phyloP scores from a whole-genome alignment of 352 stramenopile genomes.

The Globisporangium radiosum region DNA sequence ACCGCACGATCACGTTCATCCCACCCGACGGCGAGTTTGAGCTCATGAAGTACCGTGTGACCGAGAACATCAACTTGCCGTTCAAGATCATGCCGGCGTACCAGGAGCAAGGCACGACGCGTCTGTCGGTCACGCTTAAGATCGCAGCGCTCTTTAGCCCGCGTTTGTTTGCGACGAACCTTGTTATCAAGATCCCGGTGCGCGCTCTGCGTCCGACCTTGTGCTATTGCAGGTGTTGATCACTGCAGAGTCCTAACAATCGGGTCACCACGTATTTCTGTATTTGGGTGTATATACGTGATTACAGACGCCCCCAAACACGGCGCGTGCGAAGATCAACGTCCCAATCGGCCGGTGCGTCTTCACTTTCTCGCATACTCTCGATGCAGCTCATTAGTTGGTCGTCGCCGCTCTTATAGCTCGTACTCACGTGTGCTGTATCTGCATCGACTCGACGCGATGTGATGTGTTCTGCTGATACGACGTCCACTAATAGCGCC shows the following conservation, averaged over 20 bases:
- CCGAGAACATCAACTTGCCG: constrained; percentile 97
- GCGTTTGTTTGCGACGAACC: constrained; percentile 94
- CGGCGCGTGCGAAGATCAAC: constrained; percentile 94
- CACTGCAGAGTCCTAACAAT: not conserved
- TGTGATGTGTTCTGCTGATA: no score
- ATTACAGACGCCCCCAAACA: constrained; percentile 89
- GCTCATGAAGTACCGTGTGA: constrained; percentile 97
- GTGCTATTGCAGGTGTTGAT: not conserved
- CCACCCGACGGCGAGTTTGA: constrained; percentile 98
- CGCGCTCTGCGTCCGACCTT: not conserved
- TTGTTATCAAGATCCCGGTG: constrained; percentile 94
- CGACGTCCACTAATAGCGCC: constrained; percentile 37
- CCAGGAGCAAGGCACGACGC: constrained; percentile 89
- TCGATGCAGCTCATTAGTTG: not conserved
- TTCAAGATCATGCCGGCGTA: constrained; percentile 97
- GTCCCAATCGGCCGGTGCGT: constrained; percentile 82
- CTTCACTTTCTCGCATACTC: not conserved
- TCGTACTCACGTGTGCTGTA: not conserved
- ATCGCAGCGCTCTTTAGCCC: constrained; percentile 93
- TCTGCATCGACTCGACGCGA: not conserved
- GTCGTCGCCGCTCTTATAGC: no score
- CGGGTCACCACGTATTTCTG: not conserved
- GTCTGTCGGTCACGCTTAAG: constrained; percentile 77
- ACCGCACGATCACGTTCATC: constrained; percentile 97
- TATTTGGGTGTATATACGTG: not conserved